Conservation (phyloP, 371 early-diverging fungal genomes). For the Rhizopus arrhizus region DNA sequence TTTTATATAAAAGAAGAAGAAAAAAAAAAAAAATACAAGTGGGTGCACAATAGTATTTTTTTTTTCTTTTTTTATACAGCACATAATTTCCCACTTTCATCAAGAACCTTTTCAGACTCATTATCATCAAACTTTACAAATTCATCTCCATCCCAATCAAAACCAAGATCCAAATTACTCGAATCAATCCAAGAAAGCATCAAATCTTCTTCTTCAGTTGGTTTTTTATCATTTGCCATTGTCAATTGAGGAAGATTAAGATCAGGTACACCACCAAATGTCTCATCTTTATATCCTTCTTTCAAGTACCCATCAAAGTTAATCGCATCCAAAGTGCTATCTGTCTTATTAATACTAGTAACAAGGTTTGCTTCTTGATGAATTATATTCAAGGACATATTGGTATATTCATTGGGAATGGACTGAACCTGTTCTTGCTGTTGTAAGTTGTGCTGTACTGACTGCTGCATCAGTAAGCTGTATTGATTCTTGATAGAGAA, state of each 20-base stretch:
- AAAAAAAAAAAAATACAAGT: constrained; percentile 1
- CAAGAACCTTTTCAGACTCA: constrained; percentile 15
- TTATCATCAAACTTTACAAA: constrained; percentile 26
- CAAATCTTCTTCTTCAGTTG: constrained; percentile 17
- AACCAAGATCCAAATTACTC: constrained; percentile 31
- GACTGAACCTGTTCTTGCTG: constrained; percentile 14
- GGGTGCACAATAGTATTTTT: neutral
- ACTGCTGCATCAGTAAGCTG: neutral
- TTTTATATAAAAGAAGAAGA: constrained; percentile 4
- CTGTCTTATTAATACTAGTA: too few species aligned
- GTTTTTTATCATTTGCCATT: constrained; percentile 2
- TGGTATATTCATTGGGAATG: neutral
- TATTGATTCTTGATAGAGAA: constrained; percentile 18
- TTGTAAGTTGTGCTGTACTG: constrained; percentile 9
- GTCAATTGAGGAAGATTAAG: constrained; percentile 8
- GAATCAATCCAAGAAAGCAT: constrained; percentile 40
- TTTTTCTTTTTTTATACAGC: constrained; percentile 12
- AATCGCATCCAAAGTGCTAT: neutral
- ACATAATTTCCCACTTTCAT: constrained; percentile 24
- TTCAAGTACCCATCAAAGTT: constrained; percentile 27
- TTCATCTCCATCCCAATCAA: constrained; percentile 40
- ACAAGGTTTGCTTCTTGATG: too few species aligned
- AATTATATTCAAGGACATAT: neutral
- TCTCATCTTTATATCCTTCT: constrained; percentile 47
- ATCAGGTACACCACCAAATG: constrained; percentile 30